Conservation (phyloP, 495 filamentous ascomycete genomes). For the Penicillium subrubescens region DNA sequence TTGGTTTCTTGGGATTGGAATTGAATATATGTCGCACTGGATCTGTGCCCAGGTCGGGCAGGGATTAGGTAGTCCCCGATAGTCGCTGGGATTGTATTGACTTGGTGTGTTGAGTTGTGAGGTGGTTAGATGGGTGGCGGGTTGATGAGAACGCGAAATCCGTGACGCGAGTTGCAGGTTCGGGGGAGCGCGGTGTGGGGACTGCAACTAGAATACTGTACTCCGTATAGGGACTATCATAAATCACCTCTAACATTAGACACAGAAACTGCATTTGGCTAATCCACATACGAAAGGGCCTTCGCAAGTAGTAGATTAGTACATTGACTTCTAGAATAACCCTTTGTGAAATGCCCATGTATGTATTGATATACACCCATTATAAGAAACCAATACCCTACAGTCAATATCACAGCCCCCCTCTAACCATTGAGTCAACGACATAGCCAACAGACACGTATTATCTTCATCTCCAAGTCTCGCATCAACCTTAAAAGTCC, state of each 20-base stretch:
- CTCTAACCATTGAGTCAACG: constrained; percentile 16
- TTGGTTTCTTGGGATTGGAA: neutral
- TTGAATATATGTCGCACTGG: neutral
- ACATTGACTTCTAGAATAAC: too few relatives aligned
- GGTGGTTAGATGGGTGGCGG: constrained; percentile 9
- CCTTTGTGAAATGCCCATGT: too few relatives aligned
- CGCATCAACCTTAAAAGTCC: constrained; percentile 18
- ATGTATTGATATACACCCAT: too few relatives aligned
- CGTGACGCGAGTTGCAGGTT: constrained; percentile 22
- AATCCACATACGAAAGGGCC: too few relatives aligned
- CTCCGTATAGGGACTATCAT: neutral
- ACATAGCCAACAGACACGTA: constrained; percentile 22
- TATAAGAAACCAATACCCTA: too few relatives aligned
- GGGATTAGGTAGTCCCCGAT: neutral
- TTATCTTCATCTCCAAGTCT: constrained; percentile 14
- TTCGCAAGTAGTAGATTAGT: too few relatives aligned
- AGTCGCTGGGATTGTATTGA: neutral
- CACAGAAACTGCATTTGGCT: neutral
- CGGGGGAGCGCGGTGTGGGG: constrained; percentile 19
- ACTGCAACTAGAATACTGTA: neutral
- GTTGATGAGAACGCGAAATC: constrained; percentile 29
- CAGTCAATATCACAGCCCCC: neutral
- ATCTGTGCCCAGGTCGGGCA: neutral
- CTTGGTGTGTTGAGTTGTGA: neutral
- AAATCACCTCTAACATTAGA: neutral